Evolutionary conservation across 2,329 filamentous ascomycete species (phyloP).

Genomic region (Magnaporthiopsis incrustans): DNA sequence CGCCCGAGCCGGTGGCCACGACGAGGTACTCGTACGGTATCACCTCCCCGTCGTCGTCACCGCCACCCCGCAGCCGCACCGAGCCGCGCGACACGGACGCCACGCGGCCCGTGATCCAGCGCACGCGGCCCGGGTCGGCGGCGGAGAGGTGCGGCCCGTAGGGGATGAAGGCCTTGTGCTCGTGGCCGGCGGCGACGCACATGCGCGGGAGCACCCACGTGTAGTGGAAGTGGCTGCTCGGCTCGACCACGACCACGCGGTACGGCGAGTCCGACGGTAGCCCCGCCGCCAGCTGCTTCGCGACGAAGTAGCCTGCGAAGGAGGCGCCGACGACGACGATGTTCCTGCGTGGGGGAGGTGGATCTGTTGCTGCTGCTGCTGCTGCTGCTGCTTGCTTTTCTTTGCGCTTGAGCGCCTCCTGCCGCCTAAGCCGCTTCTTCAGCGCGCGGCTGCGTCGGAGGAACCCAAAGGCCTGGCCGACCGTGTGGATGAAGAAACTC

Average conservation of each 20-base stretch:
- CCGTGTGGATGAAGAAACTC: not conserved
- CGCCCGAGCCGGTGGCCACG: slow-evolving; percentile 47
- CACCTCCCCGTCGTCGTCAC: slow-evolving; percentile 20
- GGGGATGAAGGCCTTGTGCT: slow-evolving; percentile 53
- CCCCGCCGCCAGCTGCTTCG: slow-evolving; percentile 36
- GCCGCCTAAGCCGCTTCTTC: not conserved
- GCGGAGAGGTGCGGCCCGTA: slow-evolving; percentile 34
- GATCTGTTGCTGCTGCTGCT: not conserved
- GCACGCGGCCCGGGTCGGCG: slow-evolving; percentile 17
- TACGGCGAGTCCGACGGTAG: slow-evolving; percentile 39
- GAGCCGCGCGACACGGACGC: slow-evolving; percentile 31
- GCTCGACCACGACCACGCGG: slow-evolving; percentile 48
- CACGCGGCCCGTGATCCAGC: slow-evolving; percentile 18
- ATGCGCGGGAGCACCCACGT: slow-evolving; percentile 53
- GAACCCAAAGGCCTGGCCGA: not conserved
- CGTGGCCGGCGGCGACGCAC: slow-evolving; percentile 46
- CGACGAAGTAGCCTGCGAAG: slow-evolving; percentile 45
- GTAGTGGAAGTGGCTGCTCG: slow-evolving; percentile 53
- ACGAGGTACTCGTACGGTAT: slow-evolving; percentile 47
- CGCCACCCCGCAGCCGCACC: not conserved
- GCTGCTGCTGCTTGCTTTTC: not conserved
- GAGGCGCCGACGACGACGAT: slow-evolving; percentile 51
- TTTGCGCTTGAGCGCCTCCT: not conserved
- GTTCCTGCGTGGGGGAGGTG: no score
- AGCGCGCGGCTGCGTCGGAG: not conserved